Conservation (phyloP, 2,329 filamentous ascomycete species). For the Talaromyces funiculosus region DNA sequence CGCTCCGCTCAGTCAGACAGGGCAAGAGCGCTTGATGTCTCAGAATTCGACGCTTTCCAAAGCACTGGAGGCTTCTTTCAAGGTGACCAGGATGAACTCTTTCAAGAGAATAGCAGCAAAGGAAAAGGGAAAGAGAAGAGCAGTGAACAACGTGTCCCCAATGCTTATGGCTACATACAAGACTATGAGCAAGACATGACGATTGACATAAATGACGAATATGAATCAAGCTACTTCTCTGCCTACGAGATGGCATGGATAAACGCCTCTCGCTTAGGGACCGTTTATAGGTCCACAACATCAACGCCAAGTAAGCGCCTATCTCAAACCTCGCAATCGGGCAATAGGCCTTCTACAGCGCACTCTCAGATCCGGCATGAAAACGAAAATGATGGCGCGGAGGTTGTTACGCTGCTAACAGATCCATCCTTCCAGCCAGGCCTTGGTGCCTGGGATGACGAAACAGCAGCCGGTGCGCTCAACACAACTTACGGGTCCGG, state of each 20-base stretch:
- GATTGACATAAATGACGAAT: not conserved
- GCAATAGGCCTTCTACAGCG: too few species aligned
- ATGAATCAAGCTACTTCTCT: not conserved
- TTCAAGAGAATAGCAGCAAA: too few species aligned
- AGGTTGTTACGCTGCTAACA: constrained; percentile 37
- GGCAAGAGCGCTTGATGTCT: not conserved
- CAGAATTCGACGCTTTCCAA: not conserved
- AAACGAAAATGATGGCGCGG: constrained; percentile 32
- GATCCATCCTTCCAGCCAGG: constrained; percentile 28
- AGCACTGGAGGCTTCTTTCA: not conserved
- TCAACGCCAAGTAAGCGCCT: not conserved
- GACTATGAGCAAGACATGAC: not conserved
- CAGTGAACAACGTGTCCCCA: not conserved
- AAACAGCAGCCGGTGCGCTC: too few species aligned
- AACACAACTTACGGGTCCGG: not conserved
- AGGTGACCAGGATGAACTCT: not conserved
- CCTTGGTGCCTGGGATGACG: constrained; percentile 12
- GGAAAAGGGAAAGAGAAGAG: not conserved
- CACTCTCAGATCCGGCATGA: not conserved
- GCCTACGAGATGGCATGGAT: constrained; percentile 9
- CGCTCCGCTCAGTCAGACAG: not conserved
- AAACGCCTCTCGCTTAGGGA: constrained; percentile 6
- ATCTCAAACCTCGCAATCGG: not conserved
- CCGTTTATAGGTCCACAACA: constrained; percentile 12
- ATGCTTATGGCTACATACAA: not conserved